Evolutionary conservation across 176 grass and related monocot species (phyloP).

Genomic region (Aegilops speltoides): DNA sequence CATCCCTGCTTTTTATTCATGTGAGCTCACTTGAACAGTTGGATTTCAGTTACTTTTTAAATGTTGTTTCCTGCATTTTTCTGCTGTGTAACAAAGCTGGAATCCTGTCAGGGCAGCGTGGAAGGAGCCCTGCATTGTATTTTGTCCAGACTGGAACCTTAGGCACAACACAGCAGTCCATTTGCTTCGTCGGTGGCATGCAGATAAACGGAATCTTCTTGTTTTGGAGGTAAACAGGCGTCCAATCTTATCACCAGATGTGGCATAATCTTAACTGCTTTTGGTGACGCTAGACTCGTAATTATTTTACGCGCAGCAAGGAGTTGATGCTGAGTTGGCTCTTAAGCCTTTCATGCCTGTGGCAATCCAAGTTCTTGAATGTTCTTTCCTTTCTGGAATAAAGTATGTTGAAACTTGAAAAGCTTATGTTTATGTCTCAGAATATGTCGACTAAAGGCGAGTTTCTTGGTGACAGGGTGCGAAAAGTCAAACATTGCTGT

Average conservation of each 20-base stretch:
- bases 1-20: constrained; percentile 2
- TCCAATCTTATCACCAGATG: background rate
- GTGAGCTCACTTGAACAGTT: background rate
- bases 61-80: constrained; percentile 5
- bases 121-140: constrained; percentile 88
- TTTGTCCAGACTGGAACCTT: constrained; percentile 80
- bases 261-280: background rate
- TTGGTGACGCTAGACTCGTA: constrained; percentile 18
- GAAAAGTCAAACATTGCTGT: constrained; percentile 61
- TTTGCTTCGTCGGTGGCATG: constrained; percentile 79
- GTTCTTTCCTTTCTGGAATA: constrained; percentile 92
- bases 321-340: constrained; percentile 60
- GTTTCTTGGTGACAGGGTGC: constrained; percentile 33
- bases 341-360: constrained; percentile 69
- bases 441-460: constrained; percentile 4
- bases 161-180: constrained; percentile 64
- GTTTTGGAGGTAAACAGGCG: constrained; percentile 64
- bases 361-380: constrained; percentile 78
- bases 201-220: constrained; percentile 72
- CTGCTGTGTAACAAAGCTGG: constrained; percentile 23
- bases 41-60: constrained; percentile 3
- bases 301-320: constrained; percentile 59
- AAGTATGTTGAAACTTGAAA: constrained; percentile 46
- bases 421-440: constrained; percentile 1
- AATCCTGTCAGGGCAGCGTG: constrained; percentile 63